Evolutionary conservation across 495 filamentous ascomycete genomes (phyloP).

Genomic region (Rostrohypoxylon terebratum): DNA sequence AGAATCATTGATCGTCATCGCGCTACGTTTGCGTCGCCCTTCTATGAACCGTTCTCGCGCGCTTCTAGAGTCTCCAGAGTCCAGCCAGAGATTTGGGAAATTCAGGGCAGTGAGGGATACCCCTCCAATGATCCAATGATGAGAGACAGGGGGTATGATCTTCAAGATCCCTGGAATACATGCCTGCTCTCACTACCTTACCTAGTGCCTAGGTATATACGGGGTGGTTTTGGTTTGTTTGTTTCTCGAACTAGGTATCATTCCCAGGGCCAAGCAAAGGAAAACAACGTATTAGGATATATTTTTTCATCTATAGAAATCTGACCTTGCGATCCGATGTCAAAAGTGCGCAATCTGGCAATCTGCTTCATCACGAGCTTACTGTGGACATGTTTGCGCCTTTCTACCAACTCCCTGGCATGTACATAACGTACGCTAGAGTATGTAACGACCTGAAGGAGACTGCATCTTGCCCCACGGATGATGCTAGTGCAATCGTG

Average conservation of each 20-base stretch:
- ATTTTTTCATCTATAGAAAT: constrained; percentile 14
- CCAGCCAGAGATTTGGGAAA: constrained; percentile 28
- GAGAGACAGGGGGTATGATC: constrained; percentile 27
- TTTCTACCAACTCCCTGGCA: constrained; percentile 40
- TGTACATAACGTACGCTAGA: constrained; percentile 10
- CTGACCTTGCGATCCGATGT: constrained; percentile 19
- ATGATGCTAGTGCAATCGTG: constrained; percentile 37
- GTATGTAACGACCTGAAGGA: constrained; percentile 27
- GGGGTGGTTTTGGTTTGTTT: constrained; percentile 20
- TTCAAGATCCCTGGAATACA: constrained; percentile 40
- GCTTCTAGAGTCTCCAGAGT: constrained; percentile 1
- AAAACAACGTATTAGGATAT: constrained; percentile 22
- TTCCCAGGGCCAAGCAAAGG: constrained; percentile 3
- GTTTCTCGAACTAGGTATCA: constrained; percentile 16
- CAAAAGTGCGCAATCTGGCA: background rate
- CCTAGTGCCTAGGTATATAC: constrained; percentile 14
- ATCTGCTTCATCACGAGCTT: constrained; percentile 39
- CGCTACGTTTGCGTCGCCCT: constrained; percentile 20
- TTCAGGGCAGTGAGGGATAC: constrained; percentile 21
- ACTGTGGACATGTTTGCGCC: constrained; percentile 46
- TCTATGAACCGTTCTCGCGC: constrained; percentile 36
- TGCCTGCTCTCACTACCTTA: constrained; percentile 11
- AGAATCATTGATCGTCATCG: constrained; percentile 36
- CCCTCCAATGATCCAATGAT: constrained; percentile 34
- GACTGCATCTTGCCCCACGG: constrained; percentile 44